phyloP scores from a whole-genome alignment of 306 rosid species.

The Malus sylvestris region DNA sequence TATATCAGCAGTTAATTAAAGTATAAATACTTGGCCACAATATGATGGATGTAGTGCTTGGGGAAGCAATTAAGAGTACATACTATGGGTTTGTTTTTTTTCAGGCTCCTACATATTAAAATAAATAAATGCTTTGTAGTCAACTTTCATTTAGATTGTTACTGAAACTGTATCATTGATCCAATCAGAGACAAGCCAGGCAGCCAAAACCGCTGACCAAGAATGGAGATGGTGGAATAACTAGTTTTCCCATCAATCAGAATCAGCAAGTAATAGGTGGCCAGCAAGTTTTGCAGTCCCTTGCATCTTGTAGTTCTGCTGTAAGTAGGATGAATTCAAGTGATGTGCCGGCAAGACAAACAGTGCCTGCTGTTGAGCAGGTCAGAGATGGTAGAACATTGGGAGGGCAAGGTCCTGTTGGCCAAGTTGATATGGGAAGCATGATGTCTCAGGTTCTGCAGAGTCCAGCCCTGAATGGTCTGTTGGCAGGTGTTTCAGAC shows the following conservation, averaged over 20 bases:
- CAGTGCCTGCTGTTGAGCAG: conserved; percentile 29
- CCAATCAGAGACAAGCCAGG: conserved; percentile 51
- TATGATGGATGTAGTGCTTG: neutral
- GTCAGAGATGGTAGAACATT: conserved; percentile 21
- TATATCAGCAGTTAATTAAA: neutral
- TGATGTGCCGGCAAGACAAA: conserved; percentile 31
- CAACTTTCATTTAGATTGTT: neutral
- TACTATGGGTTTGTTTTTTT: neutral
- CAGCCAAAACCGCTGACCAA: conserved; percentile 37
- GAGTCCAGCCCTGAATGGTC: conserved; percentile 82
- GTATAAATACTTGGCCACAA: neutral
- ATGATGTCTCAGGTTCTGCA: conserved; percentile 89
- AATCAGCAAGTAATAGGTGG: conserved; percentile 40
- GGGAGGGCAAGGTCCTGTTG: conserved; percentile 27
- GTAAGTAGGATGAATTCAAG: conserved; percentile 27
- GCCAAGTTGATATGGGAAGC: conserved; percentile 54
- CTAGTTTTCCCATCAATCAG: conserved; percentile 46
- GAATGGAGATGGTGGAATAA: conserved; percentile 45
- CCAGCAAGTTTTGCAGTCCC: conserved; percentile 62
- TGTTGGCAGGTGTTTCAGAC: conserved; percentile 80
- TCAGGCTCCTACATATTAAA: neutral
- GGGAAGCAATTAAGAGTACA: neutral
- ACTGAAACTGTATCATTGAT: conserved; percentile 1
- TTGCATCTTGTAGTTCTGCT: conserved; percentile 46
- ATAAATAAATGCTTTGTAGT: neutral